Percentiles rank a stretch among this genome's conserved stretches.
Evolutionary conservation across 2,329 filamentous ascomycete species (phyloP).

Genomic region (Zopfia rhizophila): DNA sequence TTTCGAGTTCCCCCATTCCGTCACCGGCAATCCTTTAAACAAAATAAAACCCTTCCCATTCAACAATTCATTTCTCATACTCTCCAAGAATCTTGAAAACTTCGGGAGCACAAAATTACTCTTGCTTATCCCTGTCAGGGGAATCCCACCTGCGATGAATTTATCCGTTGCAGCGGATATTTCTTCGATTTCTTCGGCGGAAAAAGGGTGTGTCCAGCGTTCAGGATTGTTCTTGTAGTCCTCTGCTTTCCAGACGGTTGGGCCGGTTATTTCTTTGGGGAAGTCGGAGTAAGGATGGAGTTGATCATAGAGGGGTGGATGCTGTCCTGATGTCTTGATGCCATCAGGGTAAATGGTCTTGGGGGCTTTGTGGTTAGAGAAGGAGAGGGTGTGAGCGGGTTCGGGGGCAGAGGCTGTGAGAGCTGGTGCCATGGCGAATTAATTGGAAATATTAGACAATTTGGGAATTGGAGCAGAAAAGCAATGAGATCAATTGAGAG

Average conservation of each 20-base stretch:
- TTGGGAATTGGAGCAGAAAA: too few relatives aligned
- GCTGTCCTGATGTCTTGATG: slow-evolving; percentile 76
- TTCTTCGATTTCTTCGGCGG: slow-evolving; percentile 72
- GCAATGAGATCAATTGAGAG: too few relatives aligned
- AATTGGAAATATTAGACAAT: too few relatives aligned
- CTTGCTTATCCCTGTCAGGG: slow-evolving; percentile 76
- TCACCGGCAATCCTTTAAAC: slow-evolving; percentile 85
- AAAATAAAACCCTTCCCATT: slow-evolving; percentile 91
- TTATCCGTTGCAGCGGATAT: slow-evolving; percentile 73
- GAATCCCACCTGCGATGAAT: slow-evolving; percentile 72
- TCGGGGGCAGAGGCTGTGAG: slow-evolving; percentile 50
- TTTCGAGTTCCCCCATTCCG: slow-evolving; percentile 80
- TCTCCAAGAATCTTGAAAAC: slow-evolving; percentile 63
- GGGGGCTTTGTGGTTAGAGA: slow-evolving; percentile 47
- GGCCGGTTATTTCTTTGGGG: slow-evolving; percentile 75
- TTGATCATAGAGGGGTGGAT: slow-evolving; percentile 72
- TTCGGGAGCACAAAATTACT: slow-evolving; percentile 71
- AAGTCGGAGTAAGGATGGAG: slow-evolving; percentile 76
- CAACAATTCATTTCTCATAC: slow-evolving; percentile 73
- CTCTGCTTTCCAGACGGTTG: slow-evolving; percentile 76
- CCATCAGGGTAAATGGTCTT: slow-evolving; percentile 70
- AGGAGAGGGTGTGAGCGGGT: slow-evolving; percentile 49
- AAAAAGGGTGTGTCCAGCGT: slow-evolving; percentile 78
- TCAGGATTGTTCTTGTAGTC: slow-evolving; percentile 72
- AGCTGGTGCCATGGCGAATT: slow-evolving; percentile 57